Percentiles rank a stretch among this genome's conserved stretches.
phyloP scores from a whole-genome alignment of 2,329 filamentous ascomycete genomes.

The Penicillium sp. region DNA sequence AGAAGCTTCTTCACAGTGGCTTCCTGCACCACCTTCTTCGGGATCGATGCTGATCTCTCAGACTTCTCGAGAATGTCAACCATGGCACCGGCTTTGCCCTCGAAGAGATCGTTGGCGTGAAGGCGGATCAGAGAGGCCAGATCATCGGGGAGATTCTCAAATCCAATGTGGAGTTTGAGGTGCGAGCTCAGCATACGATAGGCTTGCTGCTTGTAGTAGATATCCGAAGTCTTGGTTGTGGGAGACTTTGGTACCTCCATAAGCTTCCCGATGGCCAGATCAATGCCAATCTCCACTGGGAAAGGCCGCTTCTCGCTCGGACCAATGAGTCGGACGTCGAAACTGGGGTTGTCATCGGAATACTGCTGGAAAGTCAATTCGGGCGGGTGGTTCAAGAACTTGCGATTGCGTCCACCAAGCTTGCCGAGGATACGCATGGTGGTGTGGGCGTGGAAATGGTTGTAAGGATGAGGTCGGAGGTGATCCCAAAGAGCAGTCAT shows the following conservation, averaged over 20 bases:
- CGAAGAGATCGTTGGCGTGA: conserved; percentile 83
- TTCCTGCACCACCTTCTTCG: conserved; percentile 87
- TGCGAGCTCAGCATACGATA: conserved; percentile 86
- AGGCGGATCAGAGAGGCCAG: conserved; percentile 82
- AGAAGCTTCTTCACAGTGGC: conserved; percentile 81
- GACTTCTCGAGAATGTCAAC: conserved; percentile 72
- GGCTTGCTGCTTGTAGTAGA: conserved; percentile 91
- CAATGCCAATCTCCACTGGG: conserved; percentile 82
- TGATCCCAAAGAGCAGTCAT: conserved; percentile 99
- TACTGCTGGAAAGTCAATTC: conserved; percentile 83
- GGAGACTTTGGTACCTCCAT: conserved; percentile 75
- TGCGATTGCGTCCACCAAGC: conserved; percentile 90
- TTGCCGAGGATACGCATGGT: conserved; percentile 98
- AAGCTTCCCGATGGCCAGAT: conserved; percentile 85
- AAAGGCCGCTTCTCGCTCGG: conserved; percentile 89
- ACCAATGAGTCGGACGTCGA: conserved; percentile 87
- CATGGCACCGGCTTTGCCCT: conserved; percentile 73
- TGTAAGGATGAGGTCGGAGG: conserved; percentile 89
- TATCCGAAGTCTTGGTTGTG: conserved; percentile 68
- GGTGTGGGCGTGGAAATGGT: conserved; percentile 96
- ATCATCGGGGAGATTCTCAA: conserved; percentile 87
- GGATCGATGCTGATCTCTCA: conserved; percentile 80
- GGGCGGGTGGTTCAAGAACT: conserved; percentile 89
- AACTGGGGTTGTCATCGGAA: conserved; percentile 84
- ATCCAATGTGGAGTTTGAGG: conserved; percentile 86